These are phyloP conservation scores for Pseudoturritis turrita DNA, from an alignment of 345 rosid genomes.

Conservation along the genomic window DNA sequence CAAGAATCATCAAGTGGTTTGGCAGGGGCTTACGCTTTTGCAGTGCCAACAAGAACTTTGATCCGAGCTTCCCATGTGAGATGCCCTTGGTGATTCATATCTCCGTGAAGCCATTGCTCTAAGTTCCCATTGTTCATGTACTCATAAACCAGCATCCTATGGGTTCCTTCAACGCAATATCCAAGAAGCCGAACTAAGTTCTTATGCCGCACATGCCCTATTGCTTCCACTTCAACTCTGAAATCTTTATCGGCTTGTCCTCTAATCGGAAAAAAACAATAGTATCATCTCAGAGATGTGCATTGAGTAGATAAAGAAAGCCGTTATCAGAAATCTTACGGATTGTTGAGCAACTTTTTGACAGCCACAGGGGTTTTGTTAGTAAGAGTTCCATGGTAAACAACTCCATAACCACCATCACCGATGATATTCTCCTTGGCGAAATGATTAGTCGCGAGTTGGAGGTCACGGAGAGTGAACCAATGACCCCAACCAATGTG, in stretches of 20 bases:
- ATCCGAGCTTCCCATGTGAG: constrained; percentile 94
- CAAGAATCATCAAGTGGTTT: not conserved
- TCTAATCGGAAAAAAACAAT: constrained; percentile 34
- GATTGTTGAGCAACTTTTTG: constrained; percentile 89
- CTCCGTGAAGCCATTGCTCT: constrained; percentile 96
- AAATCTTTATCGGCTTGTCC: constrained; percentile 98
- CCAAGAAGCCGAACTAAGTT: constrained; percentile 95
- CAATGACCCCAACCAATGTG: constrained; percentile 98
- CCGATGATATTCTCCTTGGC: constrained; percentile 82
- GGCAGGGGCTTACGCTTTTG: constrained; percentile 70
- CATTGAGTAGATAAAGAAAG: not conserved
- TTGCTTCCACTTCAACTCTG: constrained; percentile 96
- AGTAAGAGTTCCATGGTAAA: constrained; percentile 66
- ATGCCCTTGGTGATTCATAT: constrained; percentile 62
- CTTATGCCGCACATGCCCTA: constrained; percentile 94
- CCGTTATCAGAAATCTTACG: constrained; percentile 44
- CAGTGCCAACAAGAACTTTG: constrained; percentile 84
- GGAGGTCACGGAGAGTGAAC: constrained; percentile 93
- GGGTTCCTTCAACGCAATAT: constrained; percentile 96
- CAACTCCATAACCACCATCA: constrained; percentile 97
- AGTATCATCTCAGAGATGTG: constrained; percentile 6
- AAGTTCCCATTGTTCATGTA: constrained; percentile 90
- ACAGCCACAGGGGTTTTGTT: constrained; percentile 86
- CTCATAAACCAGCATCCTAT: constrained; percentile 86
- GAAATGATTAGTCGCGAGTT: constrained; percentile 71